A percentile compares a stretch with the other conserved stretches of the same genome.
Evolutionary conservation across 441 rosid species (phyloP).

Genomic region (Croton laevigatus): DNA sequence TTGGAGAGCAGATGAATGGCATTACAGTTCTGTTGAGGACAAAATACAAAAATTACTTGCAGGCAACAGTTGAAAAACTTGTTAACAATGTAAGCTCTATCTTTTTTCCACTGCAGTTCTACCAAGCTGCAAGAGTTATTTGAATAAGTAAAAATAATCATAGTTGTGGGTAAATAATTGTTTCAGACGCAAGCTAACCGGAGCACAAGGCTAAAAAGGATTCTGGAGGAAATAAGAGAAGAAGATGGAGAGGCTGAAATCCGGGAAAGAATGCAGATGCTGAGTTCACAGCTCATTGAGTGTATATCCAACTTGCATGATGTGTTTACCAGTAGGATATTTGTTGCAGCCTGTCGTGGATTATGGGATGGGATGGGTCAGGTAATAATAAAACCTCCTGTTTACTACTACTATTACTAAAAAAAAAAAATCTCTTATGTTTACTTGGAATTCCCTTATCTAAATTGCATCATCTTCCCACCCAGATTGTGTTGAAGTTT

Average conservation of each 20-base stretch:
- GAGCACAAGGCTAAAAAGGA: constrained; percentile 69
- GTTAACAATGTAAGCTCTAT: constrained; percentile 67
- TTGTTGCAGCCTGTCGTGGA: constrained; percentile 79
- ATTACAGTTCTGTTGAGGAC: constrained; percentile 86
- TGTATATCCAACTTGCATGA: constrained; percentile 77
- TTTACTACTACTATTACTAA: too few species aligned
- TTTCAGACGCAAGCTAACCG: constrained; percentile 73
- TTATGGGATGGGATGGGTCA: constrained; percentile 99
- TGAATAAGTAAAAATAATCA: too few species aligned
- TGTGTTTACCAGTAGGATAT: constrained; percentile 72
- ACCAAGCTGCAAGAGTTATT: too few species aligned
- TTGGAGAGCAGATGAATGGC: constrained; percentile 95
- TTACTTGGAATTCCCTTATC: not conserved
- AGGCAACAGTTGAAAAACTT: constrained; percentile 85
- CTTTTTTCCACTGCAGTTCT: not conserved
- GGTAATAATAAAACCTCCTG: constrained; percentile 31
- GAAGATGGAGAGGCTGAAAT: constrained; percentile 88
- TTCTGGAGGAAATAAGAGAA: constrained; percentile 84
- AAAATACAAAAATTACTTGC: constrained; percentile 88
- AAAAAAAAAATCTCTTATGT: not conserved
- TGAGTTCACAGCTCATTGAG: constrained; percentile 65
- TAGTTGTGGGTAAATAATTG: too few species aligned
- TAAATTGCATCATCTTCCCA: constrained; percentile 14
- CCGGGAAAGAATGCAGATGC: constrained; percentile 80
- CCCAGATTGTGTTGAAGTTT: constrained; percentile 78